Conservation (phyloP, 495 filamentous ascomycete species). For the Elasticomyces elasticus region DNA sequence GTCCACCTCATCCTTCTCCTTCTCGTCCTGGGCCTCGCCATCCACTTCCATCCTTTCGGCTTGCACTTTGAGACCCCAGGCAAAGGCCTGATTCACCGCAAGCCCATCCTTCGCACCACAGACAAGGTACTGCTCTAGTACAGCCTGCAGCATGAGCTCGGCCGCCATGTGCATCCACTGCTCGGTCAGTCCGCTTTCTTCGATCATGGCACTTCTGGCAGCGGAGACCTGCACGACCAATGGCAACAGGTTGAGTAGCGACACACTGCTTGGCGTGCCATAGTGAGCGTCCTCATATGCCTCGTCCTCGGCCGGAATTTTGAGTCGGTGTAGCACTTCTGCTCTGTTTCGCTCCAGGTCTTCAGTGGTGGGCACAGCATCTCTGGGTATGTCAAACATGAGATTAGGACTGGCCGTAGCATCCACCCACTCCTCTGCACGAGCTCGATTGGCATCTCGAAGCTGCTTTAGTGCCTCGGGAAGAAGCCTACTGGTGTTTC, state of each 20-base stretch:
- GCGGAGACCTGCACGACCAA: constrained; percentile 43
- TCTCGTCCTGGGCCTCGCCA: background rate
- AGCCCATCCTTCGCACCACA: constrained; percentile 24
- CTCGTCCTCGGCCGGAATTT: constrained; percentile 14
- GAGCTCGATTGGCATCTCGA: constrained; percentile 6
- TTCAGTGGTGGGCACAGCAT: background rate
- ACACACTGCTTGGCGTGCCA: constrained; percentile 21
- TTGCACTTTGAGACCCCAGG: constrained; percentile 9
- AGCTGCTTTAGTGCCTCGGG: constrained; percentile 2
- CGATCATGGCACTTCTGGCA: constrained; percentile 13
- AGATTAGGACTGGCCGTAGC: background rate
- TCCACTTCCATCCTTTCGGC: background rate
- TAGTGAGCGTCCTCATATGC: constrained; percentile 23
- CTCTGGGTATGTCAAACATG: background rate
- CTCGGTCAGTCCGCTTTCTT: constrained; percentile 22
- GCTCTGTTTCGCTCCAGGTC: constrained; percentile 17
- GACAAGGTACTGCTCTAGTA: constrained; percentile 38
- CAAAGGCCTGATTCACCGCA: constrained; percentile 14
- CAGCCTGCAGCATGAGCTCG: constrained; percentile 43
- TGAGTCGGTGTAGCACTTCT: constrained; percentile 12
- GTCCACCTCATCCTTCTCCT: constrained; percentile 19
- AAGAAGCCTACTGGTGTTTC: constrained; percentile 12
- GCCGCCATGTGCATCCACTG: constrained; percentile 39
- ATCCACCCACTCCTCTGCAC: constrained; percentile 5
- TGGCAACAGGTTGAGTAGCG: constrained; percentile 36